These are phyloP conservation scores for Plantago major DNA, from an alignment of 257 asterid genomes.

Conservation along the genomic window DNA sequence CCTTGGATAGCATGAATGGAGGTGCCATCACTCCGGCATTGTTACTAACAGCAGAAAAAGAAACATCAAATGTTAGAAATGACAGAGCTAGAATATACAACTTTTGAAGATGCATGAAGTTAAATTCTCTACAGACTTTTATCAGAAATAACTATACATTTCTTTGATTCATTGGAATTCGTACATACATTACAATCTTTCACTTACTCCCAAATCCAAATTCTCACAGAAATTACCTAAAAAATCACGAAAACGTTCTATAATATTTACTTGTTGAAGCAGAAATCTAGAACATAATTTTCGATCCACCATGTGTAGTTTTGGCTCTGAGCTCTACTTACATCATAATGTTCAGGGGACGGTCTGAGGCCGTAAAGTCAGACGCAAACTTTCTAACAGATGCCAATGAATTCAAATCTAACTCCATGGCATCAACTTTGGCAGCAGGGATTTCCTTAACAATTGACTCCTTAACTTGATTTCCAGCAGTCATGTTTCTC, in stretches of 20 bases:
- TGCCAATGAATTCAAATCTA: constrained; percentile 71
- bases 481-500: constrained; percentile 56
- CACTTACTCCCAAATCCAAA: no score
- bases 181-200: no score
- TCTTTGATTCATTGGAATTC: no score
- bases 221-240: no score
- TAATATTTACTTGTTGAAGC: no score
- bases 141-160: no score
- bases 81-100: neutral
- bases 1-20: constrained; percentile 68
- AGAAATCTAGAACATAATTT: no score
- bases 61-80: constrained; percentile 8
- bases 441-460: constrained; percentile 56
- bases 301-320: no score
- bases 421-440: constrained; percentile 69
- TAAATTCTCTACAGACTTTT: neutral
- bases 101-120: neutral
- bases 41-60: constrained; percentile 43
- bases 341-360: constrained; percentile 73
- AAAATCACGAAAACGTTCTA: no score
- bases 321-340: constrained; percentile 25
- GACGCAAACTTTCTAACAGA: constrained; percentile 72
- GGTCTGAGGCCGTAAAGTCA: constrained; percentile 54
- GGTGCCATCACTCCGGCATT: constrained; percentile 85
- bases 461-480: constrained; percentile 48